Conservation (phyloP, 441 rosid genomes). For the Gossypium schwendimanii region DNA sequence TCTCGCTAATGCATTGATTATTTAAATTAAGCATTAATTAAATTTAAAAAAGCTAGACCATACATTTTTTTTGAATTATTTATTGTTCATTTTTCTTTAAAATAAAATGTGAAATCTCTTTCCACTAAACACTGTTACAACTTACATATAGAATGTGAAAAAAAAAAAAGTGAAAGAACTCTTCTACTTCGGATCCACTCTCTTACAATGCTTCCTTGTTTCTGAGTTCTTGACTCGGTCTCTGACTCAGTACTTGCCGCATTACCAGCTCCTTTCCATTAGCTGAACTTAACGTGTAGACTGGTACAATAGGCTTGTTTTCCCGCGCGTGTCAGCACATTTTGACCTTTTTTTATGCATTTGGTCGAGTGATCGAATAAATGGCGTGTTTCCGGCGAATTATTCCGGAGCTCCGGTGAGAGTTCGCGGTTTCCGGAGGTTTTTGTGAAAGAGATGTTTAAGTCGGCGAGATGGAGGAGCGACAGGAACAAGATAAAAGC, state of each 20-base stretch:
- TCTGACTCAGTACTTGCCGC: constrained; percentile 12
- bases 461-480: constrained; percentile 69
- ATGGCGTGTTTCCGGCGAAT: constrained; percentile 24
- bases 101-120: constrained; percentile 20
- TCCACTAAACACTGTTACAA: constrained; percentile 16
- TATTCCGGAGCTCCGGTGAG: constrained; percentile 32
- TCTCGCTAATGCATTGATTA: not conserved
- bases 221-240: constrained; percentile 12
- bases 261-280: constrained; percentile 10
- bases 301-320: not conserved
- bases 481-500: constrained; percentile 74
- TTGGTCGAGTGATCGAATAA: constrained; percentile 20
- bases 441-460: constrained; percentile 49
- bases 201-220: constrained; percentile 12
- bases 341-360: constrained; percentile 15
- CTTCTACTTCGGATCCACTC: constrained; percentile 26
- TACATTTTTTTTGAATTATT: not conserved
- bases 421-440: constrained; percentile 13
- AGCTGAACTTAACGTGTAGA: not conserved
- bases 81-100: not conserved
- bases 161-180: not conserved
- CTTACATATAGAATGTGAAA: constrained; percentile 2
- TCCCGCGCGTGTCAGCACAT: not conserved
- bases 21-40: not conserved
- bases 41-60: constrained; percentile 22